Base-by-base conservation (phyloP, 2,329 filamentous ascomycete species). In the Penicillium frequentans region DNA sequence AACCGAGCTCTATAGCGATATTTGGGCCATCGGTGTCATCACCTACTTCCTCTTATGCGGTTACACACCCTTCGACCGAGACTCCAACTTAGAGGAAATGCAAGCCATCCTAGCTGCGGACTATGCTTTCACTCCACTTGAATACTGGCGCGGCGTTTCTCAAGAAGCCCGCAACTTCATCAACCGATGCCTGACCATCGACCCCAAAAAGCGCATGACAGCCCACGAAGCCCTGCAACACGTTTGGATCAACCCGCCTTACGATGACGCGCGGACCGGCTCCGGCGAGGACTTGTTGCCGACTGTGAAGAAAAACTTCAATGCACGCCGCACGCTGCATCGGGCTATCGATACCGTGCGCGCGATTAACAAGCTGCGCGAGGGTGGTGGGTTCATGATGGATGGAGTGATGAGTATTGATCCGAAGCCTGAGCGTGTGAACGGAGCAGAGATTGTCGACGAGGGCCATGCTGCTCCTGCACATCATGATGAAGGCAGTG, bases 11-110 rank as follows among this genome's bases (percentile, higher is more conserved):
- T 52, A 24, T 62, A 87, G 85, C 52, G 95, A 99, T 74, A 88
- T 99, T 63, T 99, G 95, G 95, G 95, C 95, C 37, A 91, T 98
- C 61, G 95, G 95, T 47, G 95, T 99, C 44, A 99, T 99, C 71
- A 98, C 95, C 31, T 99, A 98, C 80, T 99, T 99, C 80, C 82
- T 99, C 29, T 87, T 99, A 50, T 98, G 95, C 76, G 95, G 95
- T 57, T 98, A 98, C 79, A 99, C 95, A 1, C 95, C 95, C 13
- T 99, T 99, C 74, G 95, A 99, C 77, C 90, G 95, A 55, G 95
- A 98, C 75, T 93, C 88, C 67, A 96, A 99, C 77, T 88, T 98
- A 70, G 95, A 99, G 79, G 95, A 99, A 79, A 98, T 99, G 93
- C 93, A 98, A 79, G 95, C 95, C 67, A 99, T 99, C 72, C 86